These are phyloP conservation scores for Bassia scoparia DNA, from an alignment of 148 eudicot species.

Conservation along the genomic window DNA sequence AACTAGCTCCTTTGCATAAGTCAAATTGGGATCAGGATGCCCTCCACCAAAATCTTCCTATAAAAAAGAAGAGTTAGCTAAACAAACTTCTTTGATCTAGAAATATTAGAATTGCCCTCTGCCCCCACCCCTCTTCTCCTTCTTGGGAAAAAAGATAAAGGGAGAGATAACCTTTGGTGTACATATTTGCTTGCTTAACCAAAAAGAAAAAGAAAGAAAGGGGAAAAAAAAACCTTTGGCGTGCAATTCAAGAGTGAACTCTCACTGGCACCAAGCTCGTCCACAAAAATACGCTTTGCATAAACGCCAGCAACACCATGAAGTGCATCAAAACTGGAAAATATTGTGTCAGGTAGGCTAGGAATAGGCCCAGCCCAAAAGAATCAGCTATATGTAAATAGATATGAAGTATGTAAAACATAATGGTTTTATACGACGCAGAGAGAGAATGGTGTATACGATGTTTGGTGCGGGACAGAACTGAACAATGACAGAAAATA, in stretches of 20 bases:
- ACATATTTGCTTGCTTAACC: too few relatives aligned
- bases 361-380: neutral
- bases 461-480: too few relatives aligned
- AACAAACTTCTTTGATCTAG: neutral
- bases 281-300: constrained; percentile 81
- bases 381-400: too few relatives aligned
- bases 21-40: constrained; percentile 97
- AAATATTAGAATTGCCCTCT: neutral
- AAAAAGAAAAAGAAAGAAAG: neutral
- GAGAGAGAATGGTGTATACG: too few relatives aligned
- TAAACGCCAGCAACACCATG: constrained; percentile 98
- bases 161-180: too few relatives aligned
- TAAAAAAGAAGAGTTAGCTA: constrained; percentile 4
- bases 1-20: constrained; percentile 92
- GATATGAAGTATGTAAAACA: too few relatives aligned
- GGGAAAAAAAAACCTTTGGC: constrained; percentile 57
- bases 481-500: too few relatives aligned
- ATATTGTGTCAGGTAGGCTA: neutral
- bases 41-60: constrained; percentile 99
- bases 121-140: too few relatives aligned
- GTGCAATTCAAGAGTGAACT: constrained; percentile 75
- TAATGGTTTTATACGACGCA: too few relatives aligned
- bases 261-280: constrained; percentile 83
- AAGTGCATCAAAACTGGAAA: constrained; percentile 79
- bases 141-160: too few relatives aligned